Evolutionary conservation across 192 early-diverging fungal genomes (phyloP).

Genomic region (Podila epicladia): DNA sequence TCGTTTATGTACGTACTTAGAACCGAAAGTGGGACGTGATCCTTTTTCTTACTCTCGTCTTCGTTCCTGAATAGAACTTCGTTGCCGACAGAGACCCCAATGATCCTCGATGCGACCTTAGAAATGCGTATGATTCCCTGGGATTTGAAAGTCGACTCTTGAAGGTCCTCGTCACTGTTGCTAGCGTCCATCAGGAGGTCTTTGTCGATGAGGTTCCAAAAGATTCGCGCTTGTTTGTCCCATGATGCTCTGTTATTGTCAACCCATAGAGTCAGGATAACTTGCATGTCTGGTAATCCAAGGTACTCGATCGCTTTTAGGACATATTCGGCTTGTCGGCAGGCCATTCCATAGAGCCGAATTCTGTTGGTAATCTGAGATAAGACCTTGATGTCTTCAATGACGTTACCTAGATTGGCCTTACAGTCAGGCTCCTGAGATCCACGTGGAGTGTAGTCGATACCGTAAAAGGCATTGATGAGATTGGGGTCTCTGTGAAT

Average conservation of each 20-base stretch:
- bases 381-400: conserved; percentile 67
- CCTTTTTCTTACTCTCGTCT: conserved; percentile 9
- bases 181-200: conserved; percentile 14
- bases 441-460: conserved; percentile 68
- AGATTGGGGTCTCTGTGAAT: conserved; percentile 31
- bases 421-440: conserved; percentile 63
- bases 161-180: conserved; percentile 31
- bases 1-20: conserved; percentile 59
- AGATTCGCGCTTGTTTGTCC: conserved; percentile 31
- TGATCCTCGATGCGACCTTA: conserved; percentile 56
- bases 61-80: conserved; percentile 71
- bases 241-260: conserved; percentile 56
- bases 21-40: conserved; percentile 31
- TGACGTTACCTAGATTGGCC: conserved; percentile 63
- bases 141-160: conserved; percentile 49
- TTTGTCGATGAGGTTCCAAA: conserved; percentile 41
- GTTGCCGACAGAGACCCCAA: conserved; percentile 68
- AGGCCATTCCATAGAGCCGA: conserved; percentile 74
- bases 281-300: conserved; percentile 63
- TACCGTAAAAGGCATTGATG: conserved; percentile 58
- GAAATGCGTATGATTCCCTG: conserved; percentile 23
- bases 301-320: conserved; percentile 67
- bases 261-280: conserved; percentile 73
- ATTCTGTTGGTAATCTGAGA: conserved; percentile 63
- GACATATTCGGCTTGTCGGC: conserved; percentile 67